A percentile compares a stretch with the other conserved stretches of the same genome.
These are phyloP conservation scores for Theobroma grandiflorum DNA, from an alignment of 441 rosid species.

Conservation along the genomic window DNA sequence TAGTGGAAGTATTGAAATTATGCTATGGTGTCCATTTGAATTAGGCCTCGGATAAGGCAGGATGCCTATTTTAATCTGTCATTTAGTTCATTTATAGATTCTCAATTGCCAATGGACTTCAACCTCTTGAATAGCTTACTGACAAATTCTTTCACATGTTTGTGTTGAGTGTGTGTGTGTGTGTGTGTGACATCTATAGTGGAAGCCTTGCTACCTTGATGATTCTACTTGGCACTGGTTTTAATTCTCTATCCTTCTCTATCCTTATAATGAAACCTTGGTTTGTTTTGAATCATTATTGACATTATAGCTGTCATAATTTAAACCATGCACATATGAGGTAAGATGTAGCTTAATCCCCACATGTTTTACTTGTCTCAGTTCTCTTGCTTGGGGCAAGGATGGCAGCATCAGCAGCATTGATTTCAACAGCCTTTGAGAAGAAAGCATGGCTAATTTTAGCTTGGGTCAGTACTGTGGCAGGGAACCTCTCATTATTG, in stretches of 20 bases:
- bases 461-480: slow-evolving; percentile 82
- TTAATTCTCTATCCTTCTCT: not conserved
- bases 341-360: not conserved
- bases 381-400: slow-evolving; percentile 76
- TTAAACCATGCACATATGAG: not conserved
- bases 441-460: slow-evolving; percentile 82
- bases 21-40: not conserved
- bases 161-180: not conserved
- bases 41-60: not conserved
- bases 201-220: not conserved
- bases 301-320: not conserved
- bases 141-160: not conserved
- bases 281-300: slow-evolving; percentile 4
- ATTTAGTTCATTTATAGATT: not conserved
- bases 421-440: slow-evolving; percentile 52
- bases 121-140: not conserved
- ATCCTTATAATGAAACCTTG: not conserved
- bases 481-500: slow-evolving; percentile 74
- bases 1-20: not conserved
- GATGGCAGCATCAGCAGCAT: slow-evolving; percentile 75
- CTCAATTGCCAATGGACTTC: not conserved
- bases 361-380: slow-evolving; percentile 26
- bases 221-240: not conserved
- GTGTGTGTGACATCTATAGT: not conserved
- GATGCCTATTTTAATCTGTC: not conserved